Conservation (phyloP, 176 grass and related monocot species). For the Raddia guianensis region DNA sequence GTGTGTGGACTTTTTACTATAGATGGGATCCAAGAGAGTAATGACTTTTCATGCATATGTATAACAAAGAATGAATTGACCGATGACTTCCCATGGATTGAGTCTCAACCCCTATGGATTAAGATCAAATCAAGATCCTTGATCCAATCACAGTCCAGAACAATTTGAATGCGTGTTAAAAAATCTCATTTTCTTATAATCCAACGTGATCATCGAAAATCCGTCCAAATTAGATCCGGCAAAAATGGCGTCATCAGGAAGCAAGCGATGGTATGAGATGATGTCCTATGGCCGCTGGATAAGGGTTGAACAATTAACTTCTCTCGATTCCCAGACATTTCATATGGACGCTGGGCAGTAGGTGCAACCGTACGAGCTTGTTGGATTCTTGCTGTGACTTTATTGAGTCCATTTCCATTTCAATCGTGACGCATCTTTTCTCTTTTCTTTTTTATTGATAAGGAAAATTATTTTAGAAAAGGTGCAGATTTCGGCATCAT, state of each 20-base stretch:
- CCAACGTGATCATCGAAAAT: too few species aligned
- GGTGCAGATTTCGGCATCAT: background rate
- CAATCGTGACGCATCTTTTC: background rate
- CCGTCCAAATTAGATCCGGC: too few species aligned
- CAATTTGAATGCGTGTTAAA: too few species aligned
- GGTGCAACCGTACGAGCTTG: background rate
- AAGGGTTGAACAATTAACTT: background rate
- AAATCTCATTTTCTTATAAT: too few species aligned
- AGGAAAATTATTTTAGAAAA: background rate
- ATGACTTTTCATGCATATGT: too few species aligned
- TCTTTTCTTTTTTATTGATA: background rate
- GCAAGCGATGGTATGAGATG: background rate
- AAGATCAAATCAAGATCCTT: too few species aligned
- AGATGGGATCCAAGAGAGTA: too few species aligned
- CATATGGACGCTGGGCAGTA: background rate
- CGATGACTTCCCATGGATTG: too few species aligned
- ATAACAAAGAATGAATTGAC: too few species aligned
- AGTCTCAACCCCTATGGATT: too few species aligned
- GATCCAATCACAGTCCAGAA: too few species aligned
- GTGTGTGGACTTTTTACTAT: too few species aligned
- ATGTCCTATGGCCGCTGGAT: background rate
- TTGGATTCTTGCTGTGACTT: constrained; percentile 23
- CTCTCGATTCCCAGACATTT: background rate
- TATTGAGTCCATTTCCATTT: background rate
- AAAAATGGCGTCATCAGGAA: background rate